Evolutionary conservation across 2,329 filamentous ascomycete species (phyloP), one percentile per base, ranked within the genome.

Genomic region (Cladosporium colombiae): DNA sequence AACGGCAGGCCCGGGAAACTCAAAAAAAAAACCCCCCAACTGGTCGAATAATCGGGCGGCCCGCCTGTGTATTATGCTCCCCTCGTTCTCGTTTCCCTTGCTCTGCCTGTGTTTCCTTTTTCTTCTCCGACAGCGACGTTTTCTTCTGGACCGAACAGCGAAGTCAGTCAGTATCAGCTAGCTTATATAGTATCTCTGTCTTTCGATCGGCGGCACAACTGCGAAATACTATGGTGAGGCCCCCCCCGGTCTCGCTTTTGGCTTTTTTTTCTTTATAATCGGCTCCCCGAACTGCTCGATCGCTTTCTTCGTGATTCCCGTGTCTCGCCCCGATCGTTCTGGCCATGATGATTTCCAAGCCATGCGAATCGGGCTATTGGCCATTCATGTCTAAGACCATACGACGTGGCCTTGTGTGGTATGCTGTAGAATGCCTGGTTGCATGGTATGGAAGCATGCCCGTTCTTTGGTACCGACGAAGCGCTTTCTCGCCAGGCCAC

Each of bases 141-240:
- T 53, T 14, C 11, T 53, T 21, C 11, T 53, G 14, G 27, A n/a
- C 27, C 23, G n/a, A 31, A 29, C 18, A 55, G 52, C 49, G 21
- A 31, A 55, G 52, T 21, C 18, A n/a, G 18, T 29, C 31, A 55
- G 52, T 55, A 55, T 31, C 6, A 29, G 16, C 16, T 27, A 27
- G 27, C 16, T n/a, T 55, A 55, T 14, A 31, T 55, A 29, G 52
- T 29, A 55, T 11, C 50, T 53, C 52, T 55, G 31, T 55, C 27
- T 55, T 29, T 33, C 13, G 21, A 31, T n/a, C 10, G 52, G 27
- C 31, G 52, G 52, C 52, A 55, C 2, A 7, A 14, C 18, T 27
- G 40, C 40, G n/a, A 60, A 60, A 61, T 49, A 61, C n/a, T 49
- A 18, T 55, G 60, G 49, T 7, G 60, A 62, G 60, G 60, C 60